Percentiles rank a stretch among this genome's conserved stretches.
Evolutionary conservation across 305 asterid genomes (phyloP).

Genomic region (Striga hermonthica): DNA sequence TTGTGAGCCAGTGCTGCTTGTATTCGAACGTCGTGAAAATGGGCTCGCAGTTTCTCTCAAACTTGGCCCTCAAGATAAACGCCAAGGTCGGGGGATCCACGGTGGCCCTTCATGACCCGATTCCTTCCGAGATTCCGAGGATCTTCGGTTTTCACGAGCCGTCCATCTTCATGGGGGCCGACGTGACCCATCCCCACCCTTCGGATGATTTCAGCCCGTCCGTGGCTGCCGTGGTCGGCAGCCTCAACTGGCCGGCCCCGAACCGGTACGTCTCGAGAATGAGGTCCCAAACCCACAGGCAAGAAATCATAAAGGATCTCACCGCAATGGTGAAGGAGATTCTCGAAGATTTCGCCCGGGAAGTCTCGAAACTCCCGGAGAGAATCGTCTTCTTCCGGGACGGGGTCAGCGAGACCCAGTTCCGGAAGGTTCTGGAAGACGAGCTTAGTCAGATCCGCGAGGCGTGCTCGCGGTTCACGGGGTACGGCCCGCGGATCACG

Average conservation of each 20-base stretch:
- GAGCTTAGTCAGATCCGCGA: conserved; percentile 60
- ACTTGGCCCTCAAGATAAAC: conserved; percentile 88
- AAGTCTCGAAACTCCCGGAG: conserved; percentile 53
- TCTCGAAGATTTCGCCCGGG: conserved; percentile 58
- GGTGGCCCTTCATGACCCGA: conserved; percentile 66
- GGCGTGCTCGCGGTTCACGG: conserved; percentile 59
- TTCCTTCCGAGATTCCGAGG: conserved; percentile 76
- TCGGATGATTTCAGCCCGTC: conserved; percentile 87
- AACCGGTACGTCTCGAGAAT: conserved; percentile 80
- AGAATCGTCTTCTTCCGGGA: conserved; percentile 84
- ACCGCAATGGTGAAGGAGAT: conserved; percentile 65
- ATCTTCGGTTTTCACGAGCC: conserved; percentile 62
- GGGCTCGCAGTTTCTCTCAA: conserved; percentile 77
- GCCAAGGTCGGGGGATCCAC: conserved; percentile 95
- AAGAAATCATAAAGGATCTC: conserved; percentile 83
- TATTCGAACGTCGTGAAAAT: conserved; percentile 59
- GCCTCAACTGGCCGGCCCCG: conserved; percentile 89
- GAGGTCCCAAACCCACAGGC: conserved; percentile 86
- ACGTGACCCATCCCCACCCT: conserved; percentile 95
- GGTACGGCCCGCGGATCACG: conserved; percentile 77
- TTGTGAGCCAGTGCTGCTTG: conserved; percentile 85
- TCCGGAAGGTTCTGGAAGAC: conserved; percentile 60
- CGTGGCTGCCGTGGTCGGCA: conserved; percentile 94
- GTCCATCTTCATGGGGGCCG: conserved; percentile 93
- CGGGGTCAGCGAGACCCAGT: conserved; percentile 92